Percentiles rank a stretch among this genome's conserved stretches.
Evolutionary conservation across 1,284 basidiomycete genomes (phyloP).

Genomic region (Sporisorium graminicola): DNA sequence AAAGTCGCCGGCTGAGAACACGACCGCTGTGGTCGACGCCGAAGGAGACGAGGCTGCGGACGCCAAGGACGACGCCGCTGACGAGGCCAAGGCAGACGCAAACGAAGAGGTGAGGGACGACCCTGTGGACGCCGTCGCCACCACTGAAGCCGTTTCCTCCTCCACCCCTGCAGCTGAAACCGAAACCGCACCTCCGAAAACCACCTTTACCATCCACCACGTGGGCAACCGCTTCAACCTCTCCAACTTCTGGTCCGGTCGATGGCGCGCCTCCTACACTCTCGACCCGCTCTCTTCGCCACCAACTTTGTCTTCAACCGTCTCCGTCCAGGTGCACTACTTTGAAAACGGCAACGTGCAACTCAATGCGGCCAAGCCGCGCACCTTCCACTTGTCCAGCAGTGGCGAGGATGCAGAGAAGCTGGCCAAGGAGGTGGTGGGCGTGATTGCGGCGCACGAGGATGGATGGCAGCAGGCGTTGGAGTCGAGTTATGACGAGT

Average conservation of each 20-base stretch:
- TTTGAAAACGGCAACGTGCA: conserved; percentile 70
- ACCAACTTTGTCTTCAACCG: conserved; percentile 11
- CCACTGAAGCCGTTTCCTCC: conserved; percentile 20
- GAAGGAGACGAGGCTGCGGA: conserved; percentile 8
- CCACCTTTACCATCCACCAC: conserved; percentile 55
- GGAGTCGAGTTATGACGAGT: conserved; percentile 43
- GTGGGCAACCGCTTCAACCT: conserved; percentile 67
- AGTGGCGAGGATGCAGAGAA: conserved; percentile 1
- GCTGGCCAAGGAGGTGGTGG: conserved; percentile 40
- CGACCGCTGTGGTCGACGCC: conserved; percentile 10
- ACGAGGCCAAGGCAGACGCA: background rate
- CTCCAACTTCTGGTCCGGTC: conserved; percentile 67
- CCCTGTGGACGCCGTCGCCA: conserved; percentile 11
- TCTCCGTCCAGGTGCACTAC: conserved; percentile 65
- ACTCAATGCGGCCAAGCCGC: conserved; percentile 45
- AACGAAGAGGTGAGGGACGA: conserved; percentile 22
- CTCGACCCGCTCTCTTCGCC: conserved; percentile 30
- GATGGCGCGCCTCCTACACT: conserved; percentile 62
- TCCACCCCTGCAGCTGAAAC: conserved; percentile 2
- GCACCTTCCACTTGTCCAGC: conserved; percentile 33
- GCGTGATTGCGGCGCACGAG: conserved; percentile 55
- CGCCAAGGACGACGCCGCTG: background rate
- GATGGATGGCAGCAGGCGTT: conserved; percentile 57
- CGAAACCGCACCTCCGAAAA: conserved; percentile 9
- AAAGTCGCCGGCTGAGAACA: conserved; percentile 31